Base-by-base conservation (phyloP, 169 alveolate genomes). In the Plasmodium sp. region DNA sequence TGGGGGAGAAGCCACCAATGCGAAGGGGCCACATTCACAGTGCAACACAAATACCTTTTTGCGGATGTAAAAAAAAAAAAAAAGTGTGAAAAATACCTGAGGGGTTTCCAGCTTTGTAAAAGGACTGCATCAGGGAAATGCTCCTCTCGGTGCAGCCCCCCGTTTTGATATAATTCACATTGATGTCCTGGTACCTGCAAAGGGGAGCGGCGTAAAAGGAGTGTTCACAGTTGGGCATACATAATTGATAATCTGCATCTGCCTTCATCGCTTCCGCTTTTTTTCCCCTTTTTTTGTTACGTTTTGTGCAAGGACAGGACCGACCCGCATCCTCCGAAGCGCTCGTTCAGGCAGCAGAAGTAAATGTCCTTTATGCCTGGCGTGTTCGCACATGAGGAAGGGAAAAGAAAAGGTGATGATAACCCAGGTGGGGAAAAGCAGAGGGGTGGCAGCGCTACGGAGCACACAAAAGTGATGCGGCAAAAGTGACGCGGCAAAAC, bases 301-400 rank as follows among this genome's bases (percentile, higher is more conserved):
- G 33, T 90, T 93, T 95, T 83, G 56, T 96, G 96, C 58, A 97
- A 81, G 58, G 94, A 82, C 6, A 96, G 86, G 73, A 97, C 97
- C 7, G 98, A 94, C 3, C 98, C 98, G 92, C 98, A 96, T 34
- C 98, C 98, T 45, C 98, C 98, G 91, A 97, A 97, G 58, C 98
- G 95, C 81, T 96, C 98, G 86, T 97, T 97, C 27, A 94, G 81
- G 84, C 98, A 97, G 34, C 98, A 97, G 79, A 93, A 97, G 90
- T 93, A 96, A 43, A 96, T 96, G 48, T 92, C 72, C 81, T 83
- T 81, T 39, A 97, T 92, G 48, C 97, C 95, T 84, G 67, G n/a
- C 58, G n/a, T 41, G 75, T 34, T 73, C 12, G 75, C 14, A 67
- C 6, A 67, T 18, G 77, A 67, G n/a, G 12, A 16, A 58, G n/a